Conservation (phyloP, 805 yeast species). For the Vanderwaltozyma verrucispora region DNA sequence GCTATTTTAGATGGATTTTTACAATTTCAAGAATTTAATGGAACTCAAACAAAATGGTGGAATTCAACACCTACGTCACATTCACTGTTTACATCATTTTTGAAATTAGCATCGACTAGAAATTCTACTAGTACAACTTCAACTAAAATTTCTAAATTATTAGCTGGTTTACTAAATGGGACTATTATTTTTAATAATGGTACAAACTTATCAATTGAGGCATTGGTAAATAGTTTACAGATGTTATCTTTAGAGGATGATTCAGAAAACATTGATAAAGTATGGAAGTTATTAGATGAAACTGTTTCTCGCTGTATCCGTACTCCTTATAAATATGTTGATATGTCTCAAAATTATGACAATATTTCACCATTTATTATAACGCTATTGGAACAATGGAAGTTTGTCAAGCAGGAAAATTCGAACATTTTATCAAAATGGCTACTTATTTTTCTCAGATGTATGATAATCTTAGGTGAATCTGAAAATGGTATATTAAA, state of each 20-base stretch:
- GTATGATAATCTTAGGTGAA: slow-evolving; percentile 51
- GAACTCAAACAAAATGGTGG: slow-evolving; percentile 71
- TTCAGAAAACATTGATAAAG: slow-evolving; percentile 16
- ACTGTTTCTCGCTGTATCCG: slow-evolving; percentile 57
- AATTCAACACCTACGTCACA: slow-evolving; percentile 37
- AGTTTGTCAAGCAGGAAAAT: slow-evolving; percentile 34
- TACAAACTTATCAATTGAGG: slow-evolving; percentile 43
- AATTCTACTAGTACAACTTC: slow-evolving; percentile 24
- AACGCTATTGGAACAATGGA: slow-evolving; percentile 60
- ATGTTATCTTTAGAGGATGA: slow-evolving; percentile 5
- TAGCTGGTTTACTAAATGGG: slow-evolving; percentile 39
- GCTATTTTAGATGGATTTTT: slow-evolving; percentile 49
- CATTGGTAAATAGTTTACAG: slow-evolving; percentile 42
- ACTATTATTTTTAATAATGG: slow-evolving; percentile 46
- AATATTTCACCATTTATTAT: slow-evolving; percentile 47
- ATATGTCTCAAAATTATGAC: slow-evolving; percentile 32
- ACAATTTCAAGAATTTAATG: slow-evolving; percentile 46
- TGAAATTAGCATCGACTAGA: slow-evolving; percentile 39
- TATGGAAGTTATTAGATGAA: slow-evolving; percentile 69
- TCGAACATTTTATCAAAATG: slow-evolving; percentile 32
- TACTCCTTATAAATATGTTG: slow-evolving; percentile 80
- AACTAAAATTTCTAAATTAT: slow-evolving; percentile 38
- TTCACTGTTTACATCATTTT: slow-evolving; percentile 58
- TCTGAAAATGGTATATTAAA: slow-evolving; percentile 23
- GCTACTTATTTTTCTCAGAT: slow-evolving; percentile 40